phyloP scores from a whole-genome alignment of 495 filamentous ascomycete species.

The Stereocaulon alpinum region DNA sequence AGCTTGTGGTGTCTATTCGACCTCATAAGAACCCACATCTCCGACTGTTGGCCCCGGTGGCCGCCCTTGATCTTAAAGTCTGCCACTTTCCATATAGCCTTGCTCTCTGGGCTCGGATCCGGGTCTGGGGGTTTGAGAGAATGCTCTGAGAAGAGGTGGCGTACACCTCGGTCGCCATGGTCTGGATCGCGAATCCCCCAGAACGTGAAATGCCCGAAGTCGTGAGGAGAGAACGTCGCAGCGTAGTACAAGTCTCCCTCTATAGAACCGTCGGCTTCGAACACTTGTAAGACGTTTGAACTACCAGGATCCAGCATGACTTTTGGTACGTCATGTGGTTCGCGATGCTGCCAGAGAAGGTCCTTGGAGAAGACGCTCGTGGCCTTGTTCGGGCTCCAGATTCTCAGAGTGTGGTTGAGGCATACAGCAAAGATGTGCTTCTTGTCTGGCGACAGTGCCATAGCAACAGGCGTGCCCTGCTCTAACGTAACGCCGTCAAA shows the following conservation, averaged over 20 bases:
- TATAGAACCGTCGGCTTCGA: conserved; percentile 44
- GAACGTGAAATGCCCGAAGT: conserved; percentile 89
- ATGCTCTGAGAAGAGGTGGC: conserved; percentile 55
- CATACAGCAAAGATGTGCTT: conserved; percentile 74
- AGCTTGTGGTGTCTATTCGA: conserved; percentile 47
- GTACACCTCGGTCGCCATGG: conserved; percentile 50
- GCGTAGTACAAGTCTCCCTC: conserved; percentile 58
- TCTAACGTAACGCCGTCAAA: conserved; percentile 59
- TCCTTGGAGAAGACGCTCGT: conserved; percentile 62
- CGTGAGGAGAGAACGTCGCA: conserved; percentile 76
- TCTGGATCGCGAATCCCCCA: conserved; percentile 66
- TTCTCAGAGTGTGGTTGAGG: conserved; percentile 73
- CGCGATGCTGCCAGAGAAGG: conserved; percentile 44
- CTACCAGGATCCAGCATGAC: conserved; percentile 71
- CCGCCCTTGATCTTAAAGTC: conserved; percentile 63
- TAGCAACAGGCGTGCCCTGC: conserved; percentile 49
- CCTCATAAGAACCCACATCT: conserved; percentile 84
- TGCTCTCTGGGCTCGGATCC: conserved; percentile 54
- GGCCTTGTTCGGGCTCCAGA: conserved; percentile 73
- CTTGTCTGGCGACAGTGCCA: conserved; percentile 52
- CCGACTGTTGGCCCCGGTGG: conserved; percentile 36
- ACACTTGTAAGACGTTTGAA: conserved; percentile 59
- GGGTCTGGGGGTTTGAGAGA: conserved; percentile 57
- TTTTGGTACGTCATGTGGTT: conserved; percentile 46
- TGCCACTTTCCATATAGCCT: conserved; percentile 76